Evolutionary conservation across 2,329 filamentous ascomycete genomes (phyloP).

Genomic region (Cordyceps cateniannulata): DNA sequence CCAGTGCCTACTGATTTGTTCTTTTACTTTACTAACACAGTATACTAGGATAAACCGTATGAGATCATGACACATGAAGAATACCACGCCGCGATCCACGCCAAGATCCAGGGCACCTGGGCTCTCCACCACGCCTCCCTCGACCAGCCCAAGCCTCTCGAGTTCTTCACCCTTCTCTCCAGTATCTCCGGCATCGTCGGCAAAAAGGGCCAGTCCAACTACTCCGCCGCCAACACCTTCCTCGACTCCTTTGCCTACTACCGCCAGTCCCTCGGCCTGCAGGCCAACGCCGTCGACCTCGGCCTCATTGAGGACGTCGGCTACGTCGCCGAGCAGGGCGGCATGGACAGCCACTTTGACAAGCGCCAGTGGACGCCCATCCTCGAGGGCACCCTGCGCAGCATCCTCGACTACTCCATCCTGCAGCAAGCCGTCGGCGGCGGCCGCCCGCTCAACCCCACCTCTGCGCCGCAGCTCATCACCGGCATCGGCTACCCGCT

Average conservation of each 20-base stretch:
- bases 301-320: conserved; percentile 30
- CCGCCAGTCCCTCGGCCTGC: conserved; percentile 19
- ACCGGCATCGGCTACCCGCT: conserved; percentile 21
- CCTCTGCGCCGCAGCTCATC: conserved; percentile 21
- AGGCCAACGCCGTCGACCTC: conserved; percentile 28
- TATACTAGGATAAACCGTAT: conserved; percentile 1
- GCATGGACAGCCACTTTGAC: conserved; percentile 10
- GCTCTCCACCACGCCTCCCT: conserved; percentile 23
- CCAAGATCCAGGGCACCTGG: conserved; percentile 28
- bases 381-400: conserved; percentile 23
- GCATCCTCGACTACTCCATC: conserved; percentile 23
- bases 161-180: conserved; percentile 29
- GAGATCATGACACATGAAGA: conserved; percentile 26
- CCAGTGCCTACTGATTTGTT: not conserved
- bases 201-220: conserved; percentile 29
- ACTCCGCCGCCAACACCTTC: conserved; percentile 35
- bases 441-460: conserved; percentile 12
- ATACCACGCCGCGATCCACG: conserved; percentile 18
- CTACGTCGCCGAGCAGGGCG: conserved; percentile 19
- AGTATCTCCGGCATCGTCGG: conserved; percentile 28
- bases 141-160: conserved; percentile 14
- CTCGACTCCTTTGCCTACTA: conserved; percentile 30
- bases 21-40: not conserved
- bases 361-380: conserved; percentile 18
- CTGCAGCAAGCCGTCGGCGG: conserved; percentile 23